Evolutionary conservation across 768 basidiomycete species (phyloP), one percentile per base, ranked within the genome.

Genomic region (Trichaptum fuscoviolaceum): DNA sequence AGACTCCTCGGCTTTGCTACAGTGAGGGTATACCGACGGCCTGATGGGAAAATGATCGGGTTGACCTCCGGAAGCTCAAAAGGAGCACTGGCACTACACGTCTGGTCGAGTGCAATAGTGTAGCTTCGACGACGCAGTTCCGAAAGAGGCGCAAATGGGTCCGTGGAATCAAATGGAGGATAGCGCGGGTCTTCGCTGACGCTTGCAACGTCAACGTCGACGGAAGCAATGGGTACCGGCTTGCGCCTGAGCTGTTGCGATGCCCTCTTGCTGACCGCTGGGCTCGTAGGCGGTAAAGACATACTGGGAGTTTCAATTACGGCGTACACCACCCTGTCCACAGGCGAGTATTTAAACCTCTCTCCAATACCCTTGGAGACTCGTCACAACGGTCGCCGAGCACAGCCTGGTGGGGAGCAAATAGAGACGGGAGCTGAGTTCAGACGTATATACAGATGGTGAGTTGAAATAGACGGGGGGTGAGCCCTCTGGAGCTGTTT

Each of bases 81-180:
- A 61, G 59, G 59, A 61, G 59, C 30, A 18, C 25, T 17, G 15
- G 24, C 59, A 18, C 59, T 34, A 25, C 24, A 61, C 59, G 30
- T 61, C 30, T 25, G 59, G 4, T 34, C 42, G 42, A 52, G 42
- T 52, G 42, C 42, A 65, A 78, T 76, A 23, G 79, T 79, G 69
- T 81, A 83, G 5, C 85, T 83, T 65, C 88, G 83, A 67, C 81
- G 83, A 63, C 90, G 85, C 27, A 91, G 80, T 26, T 85, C 84
- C 71, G 84, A 83, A 58, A 91, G 83, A 0, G 90, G 84, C 6
- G 86, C 89, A 69, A 90, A 90, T 1, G 90, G 90, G 73, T 91
- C 88, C 20, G 71, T 72, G 24, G 88, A 88, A 75, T 91, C 90
- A 34, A 88, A 88, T 1, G 79, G 75, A 5, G 90, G 90, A 73